Conservation (phyloP, 805 yeast species). For the Yamadazyma akitaensis region DNA sequence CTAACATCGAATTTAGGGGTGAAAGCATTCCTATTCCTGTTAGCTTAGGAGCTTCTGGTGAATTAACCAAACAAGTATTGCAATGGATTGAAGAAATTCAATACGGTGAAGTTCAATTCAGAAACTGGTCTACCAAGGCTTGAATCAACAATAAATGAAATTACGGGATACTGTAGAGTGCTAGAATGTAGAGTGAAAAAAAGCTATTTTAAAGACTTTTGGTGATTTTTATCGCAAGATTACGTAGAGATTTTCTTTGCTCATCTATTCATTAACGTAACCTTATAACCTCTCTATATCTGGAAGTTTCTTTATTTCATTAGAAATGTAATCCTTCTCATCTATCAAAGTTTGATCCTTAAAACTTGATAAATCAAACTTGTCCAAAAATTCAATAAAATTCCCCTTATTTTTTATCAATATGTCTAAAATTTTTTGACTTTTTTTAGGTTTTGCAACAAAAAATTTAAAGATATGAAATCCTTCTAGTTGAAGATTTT, state of each 20-base stretch:
- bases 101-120: conserved; percentile 77
- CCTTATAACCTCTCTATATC: conserved; percentile 41
- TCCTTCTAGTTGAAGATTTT: conserved; percentile 84
- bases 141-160: too few relatives aligned
- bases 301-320: conserved; percentile 70
- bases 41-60: conserved; percentile 76
- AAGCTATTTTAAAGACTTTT: too few relatives aligned
- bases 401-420: conserved; percentile 80
- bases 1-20: conserved; percentile 79
- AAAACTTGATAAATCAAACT: conserved; percentile 58
- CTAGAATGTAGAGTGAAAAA: too few relatives aligned
- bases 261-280: neutral
- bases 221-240: too few relatives aligned
- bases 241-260: neutral
- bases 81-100: conserved; percentile 87
- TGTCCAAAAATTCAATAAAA: conserved; percentile 63
- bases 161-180: too few relatives aligned
- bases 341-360: conserved; percentile 67
- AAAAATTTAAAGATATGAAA: conserved; percentile 92
- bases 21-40: conserved; percentile 74
- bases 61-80: conserved; percentile 71
- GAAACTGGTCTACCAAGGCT: conserved; percentile 44
- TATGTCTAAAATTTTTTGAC: conserved; percentile 76
- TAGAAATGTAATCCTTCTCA: conserved; percentile 77
- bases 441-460: conserved; percentile 92